phyloP scores from a whole-genome alignment of 768 basidiomycete genomes.

The Cyathus striatus region DNA sequence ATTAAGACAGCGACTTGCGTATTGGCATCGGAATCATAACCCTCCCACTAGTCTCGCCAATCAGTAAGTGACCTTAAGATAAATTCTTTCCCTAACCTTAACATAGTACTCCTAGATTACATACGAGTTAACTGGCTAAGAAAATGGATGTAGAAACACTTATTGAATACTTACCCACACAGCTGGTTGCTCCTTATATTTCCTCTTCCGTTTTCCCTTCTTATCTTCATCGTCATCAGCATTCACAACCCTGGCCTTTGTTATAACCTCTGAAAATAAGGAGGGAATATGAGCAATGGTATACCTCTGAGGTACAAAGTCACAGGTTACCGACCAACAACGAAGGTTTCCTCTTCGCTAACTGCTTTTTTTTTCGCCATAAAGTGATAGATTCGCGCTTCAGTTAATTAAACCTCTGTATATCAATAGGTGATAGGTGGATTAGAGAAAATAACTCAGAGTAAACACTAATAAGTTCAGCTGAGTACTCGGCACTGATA shows the following conservation, averaged over 20 bases:
- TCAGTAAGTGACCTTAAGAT: background rate
- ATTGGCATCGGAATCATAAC: constrained; percentile 50
- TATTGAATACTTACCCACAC: constrained; percentile 57
- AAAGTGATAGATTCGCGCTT: too few species aligned
- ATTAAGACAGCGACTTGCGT: constrained; percentile 30
- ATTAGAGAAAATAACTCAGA: too few species aligned
- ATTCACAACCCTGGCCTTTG: constrained; percentile 44
- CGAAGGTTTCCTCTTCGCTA: constrained; percentile 29
- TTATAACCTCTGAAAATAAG: constrained; percentile 49
- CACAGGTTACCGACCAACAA: constrained; percentile 36
- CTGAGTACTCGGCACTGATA: too few species aligned
- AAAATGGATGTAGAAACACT: constrained; percentile 2
- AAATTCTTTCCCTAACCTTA: constrained; percentile 42
- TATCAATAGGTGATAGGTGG: too few species aligned
- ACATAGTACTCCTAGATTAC: constrained; percentile 53
- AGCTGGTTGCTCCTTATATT: constrained; percentile 21
- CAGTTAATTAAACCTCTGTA: too few species aligned
- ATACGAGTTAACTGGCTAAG: constrained; percentile 1
- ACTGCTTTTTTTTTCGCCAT: constrained; percentile 7
- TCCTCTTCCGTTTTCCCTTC: constrained; percentile 12
- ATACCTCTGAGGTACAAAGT: background rate
- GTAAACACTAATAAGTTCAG: too few species aligned
- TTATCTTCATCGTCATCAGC: constrained; percentile 9
- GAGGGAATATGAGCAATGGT: constrained; percentile 1
- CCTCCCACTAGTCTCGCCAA: constrained; percentile 49